Conservation (phyloP, 176 grass and related monocot genomes). For the Musa itinerans region DNA sequence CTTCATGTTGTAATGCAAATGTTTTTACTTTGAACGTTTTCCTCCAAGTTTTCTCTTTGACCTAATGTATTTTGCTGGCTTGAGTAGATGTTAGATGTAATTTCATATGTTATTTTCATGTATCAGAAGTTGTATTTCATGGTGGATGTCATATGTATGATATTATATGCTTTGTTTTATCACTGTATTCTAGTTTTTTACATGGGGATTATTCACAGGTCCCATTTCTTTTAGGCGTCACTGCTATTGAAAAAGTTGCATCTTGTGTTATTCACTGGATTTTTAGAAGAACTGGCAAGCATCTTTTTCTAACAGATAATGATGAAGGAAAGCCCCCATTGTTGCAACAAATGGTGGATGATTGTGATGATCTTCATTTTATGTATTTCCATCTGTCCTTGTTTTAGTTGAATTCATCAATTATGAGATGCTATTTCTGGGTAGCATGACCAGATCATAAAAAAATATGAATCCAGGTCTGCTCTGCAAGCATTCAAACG, state of each 20-base stretch:
- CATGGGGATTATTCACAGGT: constrained; percentile 35
- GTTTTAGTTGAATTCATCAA: constrained; percentile 20
- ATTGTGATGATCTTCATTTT: constrained; percentile 52
- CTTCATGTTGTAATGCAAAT: neutral
- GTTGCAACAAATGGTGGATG: constrained; percentile 78
- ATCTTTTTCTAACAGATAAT: constrained; percentile 71
- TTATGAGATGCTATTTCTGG: neutral
- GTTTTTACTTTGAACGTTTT: neutral
- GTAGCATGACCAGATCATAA: constrained; percentile 14
- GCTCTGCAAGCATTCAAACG: constrained; percentile 71
- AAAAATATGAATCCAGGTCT: constrained; percentile 45
- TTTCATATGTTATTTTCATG: too few relatives aligned
- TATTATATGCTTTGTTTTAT: neutral
- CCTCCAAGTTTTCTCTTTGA: too few relatives aligned
- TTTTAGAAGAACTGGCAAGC: constrained; percentile 82
- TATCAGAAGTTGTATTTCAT: too few relatives aligned
- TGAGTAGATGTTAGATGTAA: too few relatives aligned
- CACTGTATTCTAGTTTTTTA: too few relatives aligned
- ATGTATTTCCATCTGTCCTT: constrained; percentile 38
- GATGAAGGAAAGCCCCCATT: constrained; percentile 74
- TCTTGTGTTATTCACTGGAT: constrained; percentile 76
- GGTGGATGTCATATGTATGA: too few relatives aligned
- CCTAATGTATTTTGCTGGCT: too few relatives aligned
- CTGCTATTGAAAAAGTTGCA: constrained; percentile 67
- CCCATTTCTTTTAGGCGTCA: constrained; percentile 87